Evolutionary conservation across 441 rosid species (phyloP), one percentile per base, ranked within the genome.

Genomic region (Croton laevigatus): DNA sequence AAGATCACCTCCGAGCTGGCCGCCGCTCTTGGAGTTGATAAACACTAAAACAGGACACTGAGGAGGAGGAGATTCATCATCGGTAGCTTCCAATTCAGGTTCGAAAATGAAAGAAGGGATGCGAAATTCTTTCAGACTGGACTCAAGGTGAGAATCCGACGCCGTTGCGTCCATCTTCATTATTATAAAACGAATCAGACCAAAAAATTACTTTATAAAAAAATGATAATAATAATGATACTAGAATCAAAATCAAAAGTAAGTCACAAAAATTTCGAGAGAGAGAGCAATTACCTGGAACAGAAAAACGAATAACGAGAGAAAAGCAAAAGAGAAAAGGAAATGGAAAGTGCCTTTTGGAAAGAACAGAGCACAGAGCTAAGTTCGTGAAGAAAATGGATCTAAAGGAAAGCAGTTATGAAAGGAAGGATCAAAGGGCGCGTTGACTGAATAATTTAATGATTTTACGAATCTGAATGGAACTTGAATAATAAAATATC

Each of bases 1-100:
- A 64, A 93, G 98, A 68, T 87, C 81, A 0, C 91, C 94, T 52
- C 97, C 97, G 60, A 93, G 87, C 78, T 91, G 97, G n/a, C 98
- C 98, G 2, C 97, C 98, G 58, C 96, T 93, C 77, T 79, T 93
- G 72, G 97, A 86, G 80, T 93, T 93, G 81, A 93, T 78, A 75
- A 89, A 93, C 65, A 91, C 96, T 16, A 93, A 70, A 53, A 89
- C 90, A 2, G 98, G 98, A 59, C 81, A 86, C 53, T 36, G 27
- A 3, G 98, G 94, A 12, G 48, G 64, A n/a, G 71, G 16, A 12
- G 38, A 10, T 23, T 9, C 32, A 48, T 23, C 27, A 8, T 49
- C 52, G 0, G 59, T 36, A 13, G 10, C 55, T 36, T 73, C 74
- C 1, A 74, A 51, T 38, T 83, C 89, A 16, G 83, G 79, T 11